Evolutionary conservation across 345 rosid species (phyloP), one percentile per base, ranked within the genome.

Genomic region (Noccaea caerulescens): DNA sequence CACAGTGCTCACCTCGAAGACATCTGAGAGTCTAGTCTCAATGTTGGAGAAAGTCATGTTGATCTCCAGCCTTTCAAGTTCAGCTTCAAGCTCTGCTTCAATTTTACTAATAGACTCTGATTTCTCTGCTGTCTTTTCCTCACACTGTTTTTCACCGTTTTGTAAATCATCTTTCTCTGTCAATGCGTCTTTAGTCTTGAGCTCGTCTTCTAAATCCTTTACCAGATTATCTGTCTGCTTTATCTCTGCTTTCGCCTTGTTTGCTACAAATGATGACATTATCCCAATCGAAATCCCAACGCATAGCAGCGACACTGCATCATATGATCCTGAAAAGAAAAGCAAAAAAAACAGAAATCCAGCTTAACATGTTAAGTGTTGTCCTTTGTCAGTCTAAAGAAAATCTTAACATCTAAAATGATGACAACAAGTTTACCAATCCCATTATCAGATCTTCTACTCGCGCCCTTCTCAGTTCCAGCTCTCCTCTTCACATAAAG

Each of bases 51-150:
- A 54, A 52, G 75, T 79, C 68, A 90, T 80, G 77, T 84, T 79
- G 36, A 88, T 83, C 16, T 92, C 96, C 86, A 93, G 82, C 82
- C 86, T 88, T 81, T 86, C 87, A 9, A 90, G 86, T 82, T 90
- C 98, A 75, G 97, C 97, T 85, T 86, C 92, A 76, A 93, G 90
- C 81, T 91, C 98, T 27, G 96, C 97, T 84, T 90, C 98, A 65
- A 90, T 90, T 71, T 83, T 82, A 66, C 96, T 82, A 78, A 83
- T 83, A 66, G 84, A 77, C 62, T 83, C 88, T 25, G 78, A 62
- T 50, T 44, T 60, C 63, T 79, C 82, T 18, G 77, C 83, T 84
- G 86, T 81, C 55, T 74, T 80, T 61, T 66, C 73, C 45, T 49
- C 68, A 72, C 54, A n/a, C 50, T 75, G 72, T 76, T 38, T 69